A percentile compares a stretch with the other conserved stretches of the same genome.
Conservation (phyloP, 352 stramenopile species). For the Phytophthora fragariae region DNA sequence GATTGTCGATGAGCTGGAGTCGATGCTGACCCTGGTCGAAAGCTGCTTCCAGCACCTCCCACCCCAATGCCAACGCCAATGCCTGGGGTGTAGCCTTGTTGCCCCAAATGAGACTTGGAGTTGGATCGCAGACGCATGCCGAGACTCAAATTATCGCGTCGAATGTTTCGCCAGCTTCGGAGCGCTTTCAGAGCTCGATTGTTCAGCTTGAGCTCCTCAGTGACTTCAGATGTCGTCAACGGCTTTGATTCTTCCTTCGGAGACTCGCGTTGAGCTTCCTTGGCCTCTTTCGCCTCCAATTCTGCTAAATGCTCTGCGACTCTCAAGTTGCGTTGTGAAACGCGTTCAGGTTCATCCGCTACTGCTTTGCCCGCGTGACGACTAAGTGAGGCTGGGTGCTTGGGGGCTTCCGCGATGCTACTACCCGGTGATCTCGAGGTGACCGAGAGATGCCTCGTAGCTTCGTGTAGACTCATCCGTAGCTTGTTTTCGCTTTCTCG, state of each 20-base stretch:
- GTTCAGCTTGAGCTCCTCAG: slow-evolving; percentile 48
- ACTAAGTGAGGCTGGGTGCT: slow-evolving; percentile 15
- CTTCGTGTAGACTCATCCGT: slow-evolving; percentile 34
- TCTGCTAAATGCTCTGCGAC: slow-evolving; percentile 20
- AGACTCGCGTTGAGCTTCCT: neutral
- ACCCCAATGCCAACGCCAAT: slow-evolving; percentile 28
- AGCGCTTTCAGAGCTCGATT: slow-evolving; percentile 40
- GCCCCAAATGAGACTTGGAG: slow-evolving; percentile 19
- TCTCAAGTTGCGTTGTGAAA: slow-evolving; percentile 69
- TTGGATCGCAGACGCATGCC: slow-evolving; percentile 23
- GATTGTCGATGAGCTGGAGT: slow-evolving; percentile 13
- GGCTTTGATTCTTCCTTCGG: neutral
- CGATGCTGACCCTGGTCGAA: slow-evolving; percentile 10
- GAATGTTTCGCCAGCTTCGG: slow-evolving; percentile 61
- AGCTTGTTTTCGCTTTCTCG: slow-evolving; percentile 59
- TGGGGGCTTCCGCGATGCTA: slow-evolving; percentile 1
- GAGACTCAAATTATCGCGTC: slow-evolving; percentile 19
- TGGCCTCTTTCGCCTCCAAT: slow-evolving; percentile 3
- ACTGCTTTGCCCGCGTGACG: slow-evolving; percentile 22
- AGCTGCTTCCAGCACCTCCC: slow-evolving; percentile 19
- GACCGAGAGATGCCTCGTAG: slow-evolving; percentile 11
- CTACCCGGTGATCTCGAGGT: slow-evolving; percentile 5
- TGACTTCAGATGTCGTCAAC: slow-evolving; percentile 28
- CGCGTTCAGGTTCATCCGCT: slow-evolving; percentile 65
- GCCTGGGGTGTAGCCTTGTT: slow-evolving; percentile 19